Evolutionary conservation across 1,284 basidiomycete genomes (phyloP), one percentile per base, ranked within the genome.

Genomic region (Cystobasidium slooffiae): DNA sequence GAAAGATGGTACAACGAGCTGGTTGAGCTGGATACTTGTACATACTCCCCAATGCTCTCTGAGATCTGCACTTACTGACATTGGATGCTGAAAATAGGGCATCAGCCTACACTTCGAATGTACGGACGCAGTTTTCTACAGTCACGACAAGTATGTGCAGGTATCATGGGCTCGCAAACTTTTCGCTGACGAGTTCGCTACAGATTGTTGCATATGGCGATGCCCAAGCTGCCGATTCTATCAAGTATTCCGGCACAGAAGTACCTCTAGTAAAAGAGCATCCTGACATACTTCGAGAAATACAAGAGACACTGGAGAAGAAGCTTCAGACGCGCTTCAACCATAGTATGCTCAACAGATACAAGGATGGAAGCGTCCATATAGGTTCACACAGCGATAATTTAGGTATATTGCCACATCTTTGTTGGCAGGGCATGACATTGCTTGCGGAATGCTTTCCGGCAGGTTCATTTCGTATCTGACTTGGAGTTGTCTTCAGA

Each of bases 281-380:
- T 47, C 84, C 85, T 1, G 78, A 79, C 0, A 68, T 84, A 1
- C 77, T 87, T 3, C 76, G 80, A 37, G 77, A 79, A 31, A 85
- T 86, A 44, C 81, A 84, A 46, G 74, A 76, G 6, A 59, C 75
- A 37, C 80, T 87, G 3, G 83, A 85, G 55, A 77, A 76, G 0
- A 79, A 77, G 18, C 75, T 87, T 4, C 84, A 84, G 0, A 84
- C 85, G 6, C 78, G 75, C 37, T 87, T 87, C 81, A 86, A 87
- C 68, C 85, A 86, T 76, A 82, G 82, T 74, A 85, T 87, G 85
- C 79, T 86, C 76, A 87, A 87, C 72, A 79, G 81, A 22, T 87
- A 87, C 77, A 84, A 84, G 64, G 81, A 84, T 76, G 86, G 73
- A 41, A 68, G 62, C 16, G 82, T 86, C 12, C 84, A 86, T 72